Conservation (phyloP, 2,329 filamentous ascomycete genomes). For the Penicillium sp. region DNA sequence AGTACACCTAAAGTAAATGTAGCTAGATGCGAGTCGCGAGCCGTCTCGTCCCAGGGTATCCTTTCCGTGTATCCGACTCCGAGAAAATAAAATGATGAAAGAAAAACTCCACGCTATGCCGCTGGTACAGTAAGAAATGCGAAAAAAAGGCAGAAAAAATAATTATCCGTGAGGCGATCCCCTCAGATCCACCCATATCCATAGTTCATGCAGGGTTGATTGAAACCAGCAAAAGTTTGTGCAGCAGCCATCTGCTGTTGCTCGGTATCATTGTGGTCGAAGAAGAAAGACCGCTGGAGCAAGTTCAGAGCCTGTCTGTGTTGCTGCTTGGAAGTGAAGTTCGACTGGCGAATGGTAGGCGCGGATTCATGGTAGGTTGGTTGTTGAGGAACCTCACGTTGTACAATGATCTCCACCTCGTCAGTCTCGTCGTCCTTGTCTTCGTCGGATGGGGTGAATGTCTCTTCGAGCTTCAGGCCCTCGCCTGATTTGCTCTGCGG, state of each 20-base stretch:
- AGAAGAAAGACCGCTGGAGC: constrained; percentile 37
- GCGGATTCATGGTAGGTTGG: constrained; percentile 7
- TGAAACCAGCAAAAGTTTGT: constrained; percentile 31
- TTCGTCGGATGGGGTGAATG: constrained; percentile 65
- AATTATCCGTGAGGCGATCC: constrained; percentile 3
- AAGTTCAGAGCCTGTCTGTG: constrained; percentile 28
- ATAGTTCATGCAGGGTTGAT: constrained; percentile 36
- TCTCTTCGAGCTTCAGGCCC: constrained; percentile 77
- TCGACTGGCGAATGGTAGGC: constrained; percentile 13
- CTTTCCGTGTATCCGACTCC: constrained; percentile 24
- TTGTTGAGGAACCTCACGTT: constrained; percentile 14
- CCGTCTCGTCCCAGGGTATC: constrained; percentile 28
- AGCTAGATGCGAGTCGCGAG: constrained; percentile 1
- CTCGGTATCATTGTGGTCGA: constrained; percentile 32
- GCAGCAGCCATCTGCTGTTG: constrained; percentile 23
- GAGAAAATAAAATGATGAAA: constrained; percentile 13
- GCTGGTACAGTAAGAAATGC: constrained; percentile 12
- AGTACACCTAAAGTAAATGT: constrained; percentile 3
- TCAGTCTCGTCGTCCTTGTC: constrained; percentile 60
- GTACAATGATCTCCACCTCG: constrained; percentile 31
- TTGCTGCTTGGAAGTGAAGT: constrained; percentile 19
- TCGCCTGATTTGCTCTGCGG: constrained; percentile 63
- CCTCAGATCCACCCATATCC: constrained; percentile 38
- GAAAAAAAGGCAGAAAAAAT: constrained; percentile 11
- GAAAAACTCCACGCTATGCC: constrained; percentile 39